Evolutionary conservation across 768 basidiomycete genomes (phyloP), one percentile per base, ranked within the genome.

Genomic region (Lyophyllum semitale): DNA sequence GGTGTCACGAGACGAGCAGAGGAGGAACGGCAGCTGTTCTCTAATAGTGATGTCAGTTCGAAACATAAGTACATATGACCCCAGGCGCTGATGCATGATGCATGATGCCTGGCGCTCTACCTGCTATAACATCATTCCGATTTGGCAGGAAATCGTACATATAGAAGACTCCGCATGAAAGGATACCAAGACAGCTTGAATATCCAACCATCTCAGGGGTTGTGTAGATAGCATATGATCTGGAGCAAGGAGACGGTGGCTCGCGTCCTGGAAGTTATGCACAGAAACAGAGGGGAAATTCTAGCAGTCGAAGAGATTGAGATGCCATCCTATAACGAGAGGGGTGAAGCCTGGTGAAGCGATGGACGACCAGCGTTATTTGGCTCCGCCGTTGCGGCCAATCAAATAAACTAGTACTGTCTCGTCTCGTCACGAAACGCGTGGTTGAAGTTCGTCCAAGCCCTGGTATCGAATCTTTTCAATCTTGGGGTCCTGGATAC

Each of bases 1-100:
- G 53, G 35, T 23, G 52, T 43, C 53, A 48, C 37, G 23, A 27
- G 53, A 40, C 45, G 17, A 47, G 44, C 44, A 18, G 44, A 53
- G n/a, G 42, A 18, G 44, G 1, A 46, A 30, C 27, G 44, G 38
- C 18, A 18, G 40, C 50, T 38, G 48, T 35, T 23, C 41, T 23
- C 41, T 20, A 2, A n/a, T n/a, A n/a, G 17, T 38, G 7, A 15
- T 23, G 4, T 42, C 20, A 12, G 11, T 42, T 12, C 41, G n/a
- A n/a, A n/a, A n/a, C n/a, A n/a, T n/a, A n/a, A n/a, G n/a, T n/a
- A n/a, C n/a, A n/a, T n/a, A n/a, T n/a, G n/a, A n/a, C n/a, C n/a
- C n/a, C n/a, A n/a, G n/a, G n/a, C n/a, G n/a, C n/a, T n/a, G n/a
- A n/a, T n/a, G n/a, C n/a, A n/a, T n/a, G n/a, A n/a, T n/a, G n/a